Base-by-base conservation (phyloP, 1,139 yeast genomes). In the Yamadazyma conglobata region DNA sequence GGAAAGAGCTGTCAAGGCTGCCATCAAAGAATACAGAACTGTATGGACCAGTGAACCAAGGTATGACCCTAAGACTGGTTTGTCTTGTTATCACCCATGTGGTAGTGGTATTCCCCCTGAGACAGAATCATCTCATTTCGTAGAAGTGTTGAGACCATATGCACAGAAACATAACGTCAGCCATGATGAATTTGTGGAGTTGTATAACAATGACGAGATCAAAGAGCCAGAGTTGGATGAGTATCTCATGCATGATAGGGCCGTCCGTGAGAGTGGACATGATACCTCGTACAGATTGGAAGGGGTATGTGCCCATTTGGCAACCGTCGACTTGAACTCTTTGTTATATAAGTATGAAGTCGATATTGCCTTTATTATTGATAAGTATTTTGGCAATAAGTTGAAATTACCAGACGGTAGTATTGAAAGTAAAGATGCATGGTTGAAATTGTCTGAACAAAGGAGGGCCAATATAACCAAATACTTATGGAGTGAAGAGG, bases 71-170 rank as follows among this genome's bases (percentile, higher is more conserved):
- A 61, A 50, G n/a, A 78, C 96, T 0, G 95, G 95, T 0, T 64
- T 91, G 30, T 88, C 96, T 0, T 78, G 95, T 42, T 93, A 87
- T 54, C 87, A 86, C 47, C 96, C 98, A 0, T 83, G 75, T 35
- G 97, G 97, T 22, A 46, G 73, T 19, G 96, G 97, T 12, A 76
- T 91, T 26, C 98, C 98, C 4, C 97, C 97, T 6, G 99, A 91
- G 56, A 89, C 97, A 2, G 99, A 91, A 56, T 68, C 93, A 0
- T 77, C 87, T 4, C 98, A 93, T 62, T 91, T 91, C 50, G 74
- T 77, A 45, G 72, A 84, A 6, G 72, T 88, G 15, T 64, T 93
- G 45, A 54, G 60, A 34, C 89, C 93, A 4, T 88, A 72, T 50
- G 77, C 84, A 28, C 60, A 72, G 28, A 86, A 85, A 52, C 64